Base-by-base conservation (phyloP, 2,329 filamentous ascomycete genomes). In the Aspergillus vadensis region DNA sequence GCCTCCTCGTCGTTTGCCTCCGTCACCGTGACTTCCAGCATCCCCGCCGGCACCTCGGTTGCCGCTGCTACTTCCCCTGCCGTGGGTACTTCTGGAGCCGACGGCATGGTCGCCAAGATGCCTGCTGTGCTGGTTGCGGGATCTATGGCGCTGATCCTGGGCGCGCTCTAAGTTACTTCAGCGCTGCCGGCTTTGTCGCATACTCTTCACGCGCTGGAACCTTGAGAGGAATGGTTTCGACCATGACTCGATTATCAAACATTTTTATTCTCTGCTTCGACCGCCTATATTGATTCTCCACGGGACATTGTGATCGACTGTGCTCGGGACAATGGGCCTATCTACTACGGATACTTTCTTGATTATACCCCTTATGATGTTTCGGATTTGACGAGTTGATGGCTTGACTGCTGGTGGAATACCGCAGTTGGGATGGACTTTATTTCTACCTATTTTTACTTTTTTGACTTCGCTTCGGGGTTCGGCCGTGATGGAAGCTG, bases 141-240 rank as follows among this genome's bases (percentile, higher is more conserved):
- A 43, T 76, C 74, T 15, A 65, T 79, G 48, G 76, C 74, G 48
- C 64, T 77, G 55, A 63, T 76, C 58, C 48, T 79, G 63, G 75
- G 74, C 32, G 68, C 68, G 58, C 62, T 78, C 53, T 79, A 74
- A 71, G 62, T n/a, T 6, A 9, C 15, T 14, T 41, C 51, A 59
- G 51, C 50, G 52, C 41, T 12, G 57, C 27, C 23, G 27, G 38
- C 55, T 57, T 41, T n/a, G 9, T 30, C n/a, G n/a, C 12, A n/a
- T 30, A 15, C 15, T 30, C 27, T 15, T 47, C 41, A 38, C 17
- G 52, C 38, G 36, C 38, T n/a, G 38, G 38, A 17, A 47, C 15
- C 12, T n/a, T 17, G 47, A 19, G 30, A 19, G 38, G 39, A 12
- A 3, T 21, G 41, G 41, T 44, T 43, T 19, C n/a, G 15, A 32